A percentile compares a stretch with the other conserved stretches of the same genome.
phyloP scores from a whole-genome alignment of 139 green algal genomes.

The Closterium sp. region DNA sequence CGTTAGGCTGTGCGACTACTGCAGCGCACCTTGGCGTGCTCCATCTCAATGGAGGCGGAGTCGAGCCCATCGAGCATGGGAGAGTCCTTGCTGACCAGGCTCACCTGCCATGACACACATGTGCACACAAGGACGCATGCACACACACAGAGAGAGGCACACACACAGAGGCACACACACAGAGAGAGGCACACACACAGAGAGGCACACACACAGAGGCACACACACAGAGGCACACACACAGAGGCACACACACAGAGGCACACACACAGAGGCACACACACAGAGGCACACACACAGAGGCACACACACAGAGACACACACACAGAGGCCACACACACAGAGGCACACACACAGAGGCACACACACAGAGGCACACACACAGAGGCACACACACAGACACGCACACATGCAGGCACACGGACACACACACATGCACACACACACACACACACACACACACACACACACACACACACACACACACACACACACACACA shows the following conservation, averaged over 20 bases:
- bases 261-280: not conserved
- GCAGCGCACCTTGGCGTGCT: conserved; percentile 37
- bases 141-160: no score
- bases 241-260: not conserved
- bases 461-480: not conserved
- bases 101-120: conserved; percentile 61
- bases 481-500: no score
- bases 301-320: not conserved
- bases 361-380: no score
- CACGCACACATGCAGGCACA: no score
- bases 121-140: no score
- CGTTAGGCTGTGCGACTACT: not conserved
- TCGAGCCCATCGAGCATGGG: conserved; percentile 81
- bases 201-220: no score
- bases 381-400: not conserved
- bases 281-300: no score
- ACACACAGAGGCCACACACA: not conserved
- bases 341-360: no score
- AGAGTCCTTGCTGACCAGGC: conserved; percentile 90
- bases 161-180: no score
- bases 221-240: not conserved
- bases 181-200: no score
- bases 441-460: not conserved
- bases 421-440: no score
- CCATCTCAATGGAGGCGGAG: conserved; percentile 48